Evolutionary conservation across 192 early-diverging fungal genomes (phyloP), one percentile per base, ranked within the genome.

Genomic region (Rhizophagus prolifer): DNA sequence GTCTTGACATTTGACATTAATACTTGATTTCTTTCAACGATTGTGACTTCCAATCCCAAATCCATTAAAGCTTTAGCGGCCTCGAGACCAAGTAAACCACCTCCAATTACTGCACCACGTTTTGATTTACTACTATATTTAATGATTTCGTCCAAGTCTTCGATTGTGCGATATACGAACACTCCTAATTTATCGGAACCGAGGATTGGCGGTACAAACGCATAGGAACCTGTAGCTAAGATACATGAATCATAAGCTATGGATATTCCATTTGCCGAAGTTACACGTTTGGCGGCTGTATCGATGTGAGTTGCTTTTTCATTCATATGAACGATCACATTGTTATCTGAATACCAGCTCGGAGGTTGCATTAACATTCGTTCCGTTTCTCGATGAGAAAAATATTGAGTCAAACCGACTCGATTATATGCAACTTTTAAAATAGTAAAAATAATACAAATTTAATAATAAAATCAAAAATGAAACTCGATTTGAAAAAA

Each of bases 111-210:
- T 23, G 86, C 86, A 13, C 87, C 90, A 28, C 76, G 60, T 71
- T 79, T 86, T 36, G 69, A 60, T 21, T 31, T 58, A 50, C 81
- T 31, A 26, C 88, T 74, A 75, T 82, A 85, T 2, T 76, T 64
- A 31, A 87, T 85, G 6, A 92, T 92, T 46, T 50, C 25, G 12
- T 88, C 62, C 21, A 92, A 67, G 70, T 91, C 90, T 28, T 89
- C 76, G 41, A 92, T 81, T 10, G 90, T 92, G 50, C 91, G 90
- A 72, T 92, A 92, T n/a, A 90, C 88, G 66, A 86, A 92, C 12
- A 91, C 85, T 25, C 91, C 91, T 10, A 71, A 50, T 19, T 79
- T 77, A 31, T 88, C 70, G 12, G 77, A 31, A 58, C 81, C 81
- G 36, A 78, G 59, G 19, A 88, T 67, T 9, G 90, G 85, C n/a